These are phyloP conservation scores for Yamadazyma pseudoaaseri DNA, from an alignment of 1,139 yeast species.

Conservation along the genomic window DNA sequence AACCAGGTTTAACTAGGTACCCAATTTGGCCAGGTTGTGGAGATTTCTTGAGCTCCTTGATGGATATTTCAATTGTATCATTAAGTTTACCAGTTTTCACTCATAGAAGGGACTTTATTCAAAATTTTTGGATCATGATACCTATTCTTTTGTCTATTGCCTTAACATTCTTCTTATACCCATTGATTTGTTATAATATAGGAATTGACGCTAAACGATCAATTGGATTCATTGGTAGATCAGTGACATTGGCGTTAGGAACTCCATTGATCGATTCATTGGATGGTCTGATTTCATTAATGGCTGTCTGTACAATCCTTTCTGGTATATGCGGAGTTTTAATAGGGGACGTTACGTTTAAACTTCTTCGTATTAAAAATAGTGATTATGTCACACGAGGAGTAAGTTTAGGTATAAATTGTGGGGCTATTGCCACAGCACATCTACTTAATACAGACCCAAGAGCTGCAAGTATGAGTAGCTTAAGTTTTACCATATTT, in stretches of 20 bases:
- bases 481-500: constrained; percentile 66
- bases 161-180: constrained; percentile 65
- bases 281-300: constrained; percentile 67
- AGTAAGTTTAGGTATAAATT: constrained; percentile 70
- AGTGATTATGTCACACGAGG: constrained; percentile 77
- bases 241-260: constrained; percentile 80
- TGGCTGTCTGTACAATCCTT: constrained; percentile 77
- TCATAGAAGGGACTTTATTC: constrained; percentile 61
- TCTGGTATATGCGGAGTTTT: constrained; percentile 78
- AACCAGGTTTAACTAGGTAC: constrained; percentile 25
- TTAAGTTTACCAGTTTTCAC: constrained; percentile 77
- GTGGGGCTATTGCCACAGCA: constrained; percentile 84
- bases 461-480: constrained; percentile 77
- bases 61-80: constrained; percentile 77
- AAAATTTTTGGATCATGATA: constrained; percentile 58
- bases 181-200: constrained; percentile 61
- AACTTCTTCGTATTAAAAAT: constrained; percentile 49
- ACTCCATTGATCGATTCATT: constrained; percentile 66
- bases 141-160: constrained; percentile 59
- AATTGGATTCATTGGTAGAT: constrained; percentile 75
- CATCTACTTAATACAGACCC: constrained; percentile 68
- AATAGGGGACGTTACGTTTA: constrained; percentile 52
- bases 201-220: constrained; percentile 63
- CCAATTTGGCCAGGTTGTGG: constrained; percentile 78
- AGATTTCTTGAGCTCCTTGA: constrained; percentile 64